Conservation (phyloP, 1,284 basidiomycete genomes). For the Heterobasidion occidentale region DNA sequence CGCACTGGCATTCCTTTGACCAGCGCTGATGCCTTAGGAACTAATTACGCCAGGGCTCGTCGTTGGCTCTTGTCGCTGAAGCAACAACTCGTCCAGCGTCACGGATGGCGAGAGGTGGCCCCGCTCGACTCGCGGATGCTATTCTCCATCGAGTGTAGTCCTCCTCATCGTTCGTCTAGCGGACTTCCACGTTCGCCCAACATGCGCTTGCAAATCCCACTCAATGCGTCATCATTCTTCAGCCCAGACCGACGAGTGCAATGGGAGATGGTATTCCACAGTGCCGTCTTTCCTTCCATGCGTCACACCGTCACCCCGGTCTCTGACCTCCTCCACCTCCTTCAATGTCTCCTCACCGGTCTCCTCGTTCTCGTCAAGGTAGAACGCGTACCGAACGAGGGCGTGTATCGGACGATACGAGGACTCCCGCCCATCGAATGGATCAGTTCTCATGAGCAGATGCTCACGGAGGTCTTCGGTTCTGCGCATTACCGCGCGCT, state of each 20-base stretch:
- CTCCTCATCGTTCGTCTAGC: conserved; percentile 65
- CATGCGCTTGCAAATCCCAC: conserved; percentile 62
- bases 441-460: conserved; percentile 59
- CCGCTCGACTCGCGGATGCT: conserved; percentile 62
- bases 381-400: conserved; percentile 53
- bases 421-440: conserved; percentile 69
- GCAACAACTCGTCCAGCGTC: conserved; percentile 49
- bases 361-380: conserved; percentile 70
- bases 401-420: conserved; percentile 63
- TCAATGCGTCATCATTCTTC: conserved; percentile 76
- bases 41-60: conserved; percentile 71
- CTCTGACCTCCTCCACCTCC: conserved; percentile 66
- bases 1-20: conserved; percentile 72
- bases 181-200: conserved; percentile 70
- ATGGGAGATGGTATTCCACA: conserved; percentile 85
- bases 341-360: conserved; percentile 77
- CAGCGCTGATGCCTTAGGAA: conserved; percentile 70
- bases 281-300: conserved; percentile 71
- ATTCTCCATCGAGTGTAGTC: conserved; percentile 67
- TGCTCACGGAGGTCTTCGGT: conserved; percentile 67
- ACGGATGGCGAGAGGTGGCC: conserved; percentile 58
- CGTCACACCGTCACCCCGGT: conserved; percentile 70
- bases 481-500: conserved; percentile 59
- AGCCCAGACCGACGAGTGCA: conserved; percentile 73
- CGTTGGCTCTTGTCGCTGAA: conserved; percentile 61